Percentiles rank a stretch among this genome's conserved stretches.
Evolutionary conservation across 805 yeast species (phyloP).

Genomic region (Zygosaccharomyces bisporus): DNA sequence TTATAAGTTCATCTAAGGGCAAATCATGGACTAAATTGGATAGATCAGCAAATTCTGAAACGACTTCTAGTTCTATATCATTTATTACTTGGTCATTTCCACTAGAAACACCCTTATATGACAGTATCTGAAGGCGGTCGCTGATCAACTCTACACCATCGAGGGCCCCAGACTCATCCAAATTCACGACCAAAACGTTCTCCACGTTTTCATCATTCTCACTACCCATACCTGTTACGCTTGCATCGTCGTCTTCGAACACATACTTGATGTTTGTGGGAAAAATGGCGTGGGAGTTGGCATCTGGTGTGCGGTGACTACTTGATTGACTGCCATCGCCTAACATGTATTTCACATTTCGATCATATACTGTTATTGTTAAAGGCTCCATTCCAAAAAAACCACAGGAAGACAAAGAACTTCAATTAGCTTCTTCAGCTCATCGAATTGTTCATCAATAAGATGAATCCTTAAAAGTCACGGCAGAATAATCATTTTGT

Average conservation of each 20-base stretch:
- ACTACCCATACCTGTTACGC: constrained; percentile 5
- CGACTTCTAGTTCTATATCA: constrained; percentile 27
- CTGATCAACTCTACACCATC: constrained; percentile 28
- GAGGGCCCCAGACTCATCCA: constrained; percentile 20
- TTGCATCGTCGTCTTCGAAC: constrained; percentile 32
- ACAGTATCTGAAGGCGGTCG: constrained; percentile 27
- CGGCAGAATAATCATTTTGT: too few relatives aligned
- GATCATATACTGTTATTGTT: constrained; percentile 24
- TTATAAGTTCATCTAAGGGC: constrained; percentile 24
- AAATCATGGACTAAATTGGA: constrained; percentile 13
- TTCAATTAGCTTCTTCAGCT: too few relatives aligned
- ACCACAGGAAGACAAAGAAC: too few relatives aligned
- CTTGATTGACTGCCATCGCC: constrained; percentile 10
- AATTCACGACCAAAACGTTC: constrained; percentile 27
- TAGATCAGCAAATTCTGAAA: constrained; percentile 28
- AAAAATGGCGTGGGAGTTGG: constrained; percentile 19
- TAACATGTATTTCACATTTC: constrained; percentile 20
- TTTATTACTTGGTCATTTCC: constrained; percentile 1
- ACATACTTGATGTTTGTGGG: constrained; percentile 32
- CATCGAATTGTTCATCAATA: too few relatives aligned
- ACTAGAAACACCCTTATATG: constrained; percentile 12
- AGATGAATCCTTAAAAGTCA: too few relatives aligned
- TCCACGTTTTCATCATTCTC: constrained; percentile 21
- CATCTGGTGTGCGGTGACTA: constrained; percentile 16
- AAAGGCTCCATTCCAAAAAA: constrained; percentile 15